Conservation (phyloP, 2,329 filamentous ascomycete genomes). For the Cucurbitaria berberidis region DNA sequence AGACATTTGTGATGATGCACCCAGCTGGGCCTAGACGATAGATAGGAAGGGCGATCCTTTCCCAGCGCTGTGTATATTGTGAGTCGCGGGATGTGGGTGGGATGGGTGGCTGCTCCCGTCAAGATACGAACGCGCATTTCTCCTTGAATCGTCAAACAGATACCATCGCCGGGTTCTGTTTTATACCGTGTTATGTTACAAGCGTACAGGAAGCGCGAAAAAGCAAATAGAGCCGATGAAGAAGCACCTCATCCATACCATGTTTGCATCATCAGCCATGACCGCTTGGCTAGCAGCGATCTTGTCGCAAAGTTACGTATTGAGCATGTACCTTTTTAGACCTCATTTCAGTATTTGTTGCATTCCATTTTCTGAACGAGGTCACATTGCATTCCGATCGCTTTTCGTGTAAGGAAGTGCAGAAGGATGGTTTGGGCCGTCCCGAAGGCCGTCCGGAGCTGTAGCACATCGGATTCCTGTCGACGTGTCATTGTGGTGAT, state of each 20-base stretch:
- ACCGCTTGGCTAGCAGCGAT: not conserved
- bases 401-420: slow-evolving; percentile 11
- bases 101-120: slow-evolving; percentile 15
- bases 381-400: slow-evolving; percentile 24
- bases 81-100: slow-evolving; percentile 12
- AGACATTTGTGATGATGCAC: not conserved
- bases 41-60: slow-evolving; percentile 7
- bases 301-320: not conserved
- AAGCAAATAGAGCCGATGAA: slow-evolving; percentile 2
- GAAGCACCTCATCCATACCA: not conserved
- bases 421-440: not conserved
- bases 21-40: slow-evolving; percentile 1
- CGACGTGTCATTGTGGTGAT: slow-evolving; percentile 6
- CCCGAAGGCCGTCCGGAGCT: not conserved
- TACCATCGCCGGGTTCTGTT: slow-evolving; percentile 2
- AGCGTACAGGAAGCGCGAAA: slow-evolving; percentile 4
- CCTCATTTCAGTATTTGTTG: slow-evolving; percentile 1
- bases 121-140: slow-evolving; percentile 16
- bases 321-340: not conserved
- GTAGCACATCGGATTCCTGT: slow-evolving; percentile 5
- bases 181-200: slow-evolving; percentile 2
- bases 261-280: not conserved
- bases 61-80: slow-evolving; percentile 5
- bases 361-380: slow-evolving; percentile 7
- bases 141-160: slow-evolving; percentile 1